These are phyloP conservation scores for Inosperma sp. DNA, from an alignment of 768 basidiomycete genomes.

Conservation along the genomic window DNA sequence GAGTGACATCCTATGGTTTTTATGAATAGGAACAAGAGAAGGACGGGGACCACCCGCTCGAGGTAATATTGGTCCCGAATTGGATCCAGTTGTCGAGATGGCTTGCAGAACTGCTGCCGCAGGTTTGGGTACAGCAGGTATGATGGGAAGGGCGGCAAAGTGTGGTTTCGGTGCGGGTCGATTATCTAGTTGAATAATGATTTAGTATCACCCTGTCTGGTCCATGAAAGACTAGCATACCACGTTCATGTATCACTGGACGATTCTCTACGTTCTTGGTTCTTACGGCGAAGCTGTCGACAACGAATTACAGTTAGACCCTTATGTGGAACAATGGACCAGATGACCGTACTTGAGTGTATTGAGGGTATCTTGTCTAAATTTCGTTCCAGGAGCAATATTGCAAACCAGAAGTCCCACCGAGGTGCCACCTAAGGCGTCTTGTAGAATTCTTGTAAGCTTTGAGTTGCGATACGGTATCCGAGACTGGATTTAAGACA, in stretches of 20 bases:
- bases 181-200: constrained; percentile 44
- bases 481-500: constrained; percentile 45
- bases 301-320: neutral
- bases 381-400: constrained; percentile 76
- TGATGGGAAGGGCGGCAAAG: constrained; percentile 54
- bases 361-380: constrained; percentile 83
- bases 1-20: constrained; percentile 33
- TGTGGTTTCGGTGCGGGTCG: constrained; percentile 55
- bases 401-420: constrained; percentile 83
- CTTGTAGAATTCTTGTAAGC: constrained; percentile 84
- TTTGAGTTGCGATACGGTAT: constrained; percentile 91
- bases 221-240: constrained; percentile 31
- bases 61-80: constrained; percentile 17
- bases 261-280: constrained; percentile 87
- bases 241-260: constrained; percentile 72
- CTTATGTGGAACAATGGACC: no score
- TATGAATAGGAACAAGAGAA: constrained; percentile 37
- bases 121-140: constrained; percentile 41
- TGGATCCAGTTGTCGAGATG: constrained; percentile 32
- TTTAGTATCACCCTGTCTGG: constrained; percentile 2
- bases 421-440: constrained; percentile 79
- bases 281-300: constrained; percentile 65
- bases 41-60: constrained; percentile 26
- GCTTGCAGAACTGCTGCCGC: constrained; percentile 45
- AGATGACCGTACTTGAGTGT: constrained; percentile 68